These are phyloP conservation scores for Parasarocladium wereldwijsianum DNA, from an alignment of 2,329 filamentous ascomycete species.

Conservation along the genomic window DNA sequence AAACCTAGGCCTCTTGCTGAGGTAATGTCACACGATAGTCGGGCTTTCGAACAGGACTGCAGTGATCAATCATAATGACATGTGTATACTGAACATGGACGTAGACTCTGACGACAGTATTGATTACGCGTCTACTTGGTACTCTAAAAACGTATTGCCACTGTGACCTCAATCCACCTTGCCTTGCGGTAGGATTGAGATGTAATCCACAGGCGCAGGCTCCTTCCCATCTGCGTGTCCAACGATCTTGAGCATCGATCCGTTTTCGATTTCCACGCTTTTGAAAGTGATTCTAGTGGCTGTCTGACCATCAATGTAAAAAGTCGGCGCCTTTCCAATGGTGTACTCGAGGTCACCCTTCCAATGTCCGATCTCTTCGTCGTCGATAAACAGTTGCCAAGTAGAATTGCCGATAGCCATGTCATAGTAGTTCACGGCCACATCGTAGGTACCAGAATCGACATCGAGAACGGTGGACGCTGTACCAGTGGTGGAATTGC, in stretches of 20 bases:
- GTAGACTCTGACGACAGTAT: too few species aligned
- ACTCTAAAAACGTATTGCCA: background rate
- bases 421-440: slow-evolving; percentile 56
- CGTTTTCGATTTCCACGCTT: slow-evolving; percentile 30
- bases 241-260: slow-evolving; percentile 38
- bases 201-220: slow-evolving; percentile 52
- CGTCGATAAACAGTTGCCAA: slow-evolving; percentile 40
- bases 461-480: slow-evolving; percentile 31
- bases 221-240: slow-evolving; percentile 45
- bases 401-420: slow-evolving; percentile 39
- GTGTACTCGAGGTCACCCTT: slow-evolving; percentile 41
- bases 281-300: slow-evolving; percentile 47
- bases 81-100: too few species aligned
- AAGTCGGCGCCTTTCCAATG: slow-evolving; percentile 42
- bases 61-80: too few species aligned
- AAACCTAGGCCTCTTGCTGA: too few species aligned
- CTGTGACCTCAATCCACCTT: slow-evolving; percentile 32
- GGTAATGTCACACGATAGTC: too few species aligned
- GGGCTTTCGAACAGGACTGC: too few species aligned
- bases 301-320: slow-evolving; percentile 49
- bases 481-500: slow-evolving; percentile 28
- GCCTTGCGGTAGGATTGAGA: slow-evolving; percentile 44
- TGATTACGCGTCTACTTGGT: too few species aligned
- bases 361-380: slow-evolving; percentile 40
- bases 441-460: slow-evolving; percentile 39